Base-by-base conservation (phyloP, 495 filamentous ascomycete genomes). In the Oleoguttula mirabilis region DNA sequence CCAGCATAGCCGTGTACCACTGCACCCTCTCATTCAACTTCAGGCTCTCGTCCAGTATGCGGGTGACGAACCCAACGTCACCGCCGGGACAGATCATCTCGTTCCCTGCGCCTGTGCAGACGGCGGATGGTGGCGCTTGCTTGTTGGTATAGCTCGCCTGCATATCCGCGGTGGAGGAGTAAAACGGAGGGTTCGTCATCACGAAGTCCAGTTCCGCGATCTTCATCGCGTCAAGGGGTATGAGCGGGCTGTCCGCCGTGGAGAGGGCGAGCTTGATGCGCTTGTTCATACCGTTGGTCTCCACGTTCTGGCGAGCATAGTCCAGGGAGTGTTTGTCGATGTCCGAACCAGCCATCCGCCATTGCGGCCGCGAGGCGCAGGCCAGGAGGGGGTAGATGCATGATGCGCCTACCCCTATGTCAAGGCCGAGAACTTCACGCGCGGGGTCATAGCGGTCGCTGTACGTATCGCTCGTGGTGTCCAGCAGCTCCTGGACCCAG, bases 161-260 rank as follows among this genome's bases (percentile, higher is more conserved):
- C 61, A 94, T 75, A 25, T 92, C 83, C 10, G 69, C 60, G 14
- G 69, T 65, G 3, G 84, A 88, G 16, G 69, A 52, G 64, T 94
- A 95, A 64, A 98, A 98, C 0, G 90, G 90, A 1, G 90, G 90
- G 51, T 98, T 98, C 61, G 79, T 87, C 77, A 95, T 93, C 34
- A 75, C 79, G 55, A 96, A 95, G 58, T 94, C 83, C 25, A 93
- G 68, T 3, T 47, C 35, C 30, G 73, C 61, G n/a, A 77, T 38
- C 3, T 60, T 63, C 2, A 83, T 55, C 0, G 66, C 62, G 21
- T 72, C 64, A 4, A 66, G 45, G 0, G 84, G 77, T 7, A 95
- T 68, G 1, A 95, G 65, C 0, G 63, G 39, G 37, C 69, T 73
- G 4, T 62, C 52, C 0, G 66, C 24, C 1, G 60, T 56, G 0